phyloP scores from a whole-genome alignment of 2,329 filamentous ascomycete genomes.

The Endothia cerciana region DNA sequence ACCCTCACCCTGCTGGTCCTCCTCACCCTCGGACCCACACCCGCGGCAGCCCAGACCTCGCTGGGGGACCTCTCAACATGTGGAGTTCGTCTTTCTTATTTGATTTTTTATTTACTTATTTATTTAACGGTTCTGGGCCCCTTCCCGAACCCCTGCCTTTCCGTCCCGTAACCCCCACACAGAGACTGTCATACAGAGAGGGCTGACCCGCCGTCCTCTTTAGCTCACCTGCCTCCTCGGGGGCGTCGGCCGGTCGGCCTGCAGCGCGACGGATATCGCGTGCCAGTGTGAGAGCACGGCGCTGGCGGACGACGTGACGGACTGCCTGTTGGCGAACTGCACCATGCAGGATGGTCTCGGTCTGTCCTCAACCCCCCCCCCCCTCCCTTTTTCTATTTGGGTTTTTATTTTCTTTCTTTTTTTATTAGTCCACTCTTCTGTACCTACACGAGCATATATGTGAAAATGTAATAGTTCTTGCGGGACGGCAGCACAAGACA shows the following conservation, averaged over 20 bases:
- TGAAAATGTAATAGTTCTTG: too few relatives aligned
- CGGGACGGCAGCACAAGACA: not conserved
- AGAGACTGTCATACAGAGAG: not conserved
- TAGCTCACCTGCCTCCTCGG: conserved; percentile 24
- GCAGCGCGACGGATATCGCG: conserved; percentile 1
- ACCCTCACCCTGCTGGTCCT: conserved; percentile 10
- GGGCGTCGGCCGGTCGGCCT: conserved; percentile 17
- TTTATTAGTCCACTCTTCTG: not conserved
- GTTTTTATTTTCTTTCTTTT: not conserved
- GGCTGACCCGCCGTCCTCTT: conserved; percentile 3
- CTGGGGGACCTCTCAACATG: conserved; percentile 16
- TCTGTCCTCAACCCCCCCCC: conserved; percentile 2
- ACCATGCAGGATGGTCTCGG: conserved; percentile 25
- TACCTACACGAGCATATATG: not conserved
- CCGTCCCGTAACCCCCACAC: not conserved
- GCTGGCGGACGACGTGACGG: conserved; percentile 10
- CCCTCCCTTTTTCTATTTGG: too few relatives aligned
- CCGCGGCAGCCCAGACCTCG: conserved; percentile 19
- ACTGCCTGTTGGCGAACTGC: conserved; percentile 25
- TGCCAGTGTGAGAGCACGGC: conserved; percentile 22
- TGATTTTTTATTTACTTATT: not conserved
- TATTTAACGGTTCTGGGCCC: not conserved
- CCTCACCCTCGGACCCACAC: conserved; percentile 10
- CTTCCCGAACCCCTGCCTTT: not conserved
- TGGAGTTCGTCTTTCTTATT: conserved; percentile 16